Evolutionary conservation across 192 early-diverging fungal genomes (phyloP).

Genomic region (Entomortierella lignicola): DNA sequence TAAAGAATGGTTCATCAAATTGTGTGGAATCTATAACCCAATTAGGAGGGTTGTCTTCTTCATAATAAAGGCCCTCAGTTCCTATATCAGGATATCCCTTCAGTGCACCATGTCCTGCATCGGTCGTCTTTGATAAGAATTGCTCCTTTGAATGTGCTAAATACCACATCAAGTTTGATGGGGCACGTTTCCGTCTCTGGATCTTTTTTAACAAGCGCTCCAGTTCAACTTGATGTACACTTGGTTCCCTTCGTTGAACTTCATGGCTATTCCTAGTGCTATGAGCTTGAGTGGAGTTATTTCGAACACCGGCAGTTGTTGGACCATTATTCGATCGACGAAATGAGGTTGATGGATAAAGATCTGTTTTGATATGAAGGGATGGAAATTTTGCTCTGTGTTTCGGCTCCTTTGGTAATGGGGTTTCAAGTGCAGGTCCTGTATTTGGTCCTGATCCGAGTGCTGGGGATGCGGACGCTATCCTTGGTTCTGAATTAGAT

Average conservation of each 20-base stretch:
- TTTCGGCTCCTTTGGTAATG: slow-evolving; percentile 4
- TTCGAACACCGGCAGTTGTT: neutral
- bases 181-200: slow-evolving; percentile 38
- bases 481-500: slow-evolving; percentile 6
- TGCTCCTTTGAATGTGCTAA: slow-evolving; percentile 31
- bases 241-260: slow-evolving; percentile 12
- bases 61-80: slow-evolving; percentile 19
- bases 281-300: neutral
- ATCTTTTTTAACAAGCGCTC: slow-evolving; percentile 50
- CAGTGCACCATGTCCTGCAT: neutral
- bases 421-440: neutral
- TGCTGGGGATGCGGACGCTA: slow-evolving; percentile 1
- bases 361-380: slow-evolving; percentile 44
- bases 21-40: slow-evolving; percentile 36
- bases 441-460: neutral
- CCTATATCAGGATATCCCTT: slow-evolving; percentile 15
- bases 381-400: slow-evolving; percentile 22
- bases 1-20: slow-evolving; percentile 24
- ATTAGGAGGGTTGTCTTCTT: slow-evolving; percentile 24
- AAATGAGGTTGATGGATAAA: slow-evolving; percentile 2
- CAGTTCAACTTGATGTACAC: slow-evolving; percentile 37
- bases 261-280: slow-evolving; percentile 1
- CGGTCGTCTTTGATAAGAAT: slow-evolving; percentile 25
- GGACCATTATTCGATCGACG: slow-evolving; percentile 4
- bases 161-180: slow-evolving; percentile 49